Conservation (phyloP, 306 rosid genomes). For the Canavalia gladiata region DNA sequence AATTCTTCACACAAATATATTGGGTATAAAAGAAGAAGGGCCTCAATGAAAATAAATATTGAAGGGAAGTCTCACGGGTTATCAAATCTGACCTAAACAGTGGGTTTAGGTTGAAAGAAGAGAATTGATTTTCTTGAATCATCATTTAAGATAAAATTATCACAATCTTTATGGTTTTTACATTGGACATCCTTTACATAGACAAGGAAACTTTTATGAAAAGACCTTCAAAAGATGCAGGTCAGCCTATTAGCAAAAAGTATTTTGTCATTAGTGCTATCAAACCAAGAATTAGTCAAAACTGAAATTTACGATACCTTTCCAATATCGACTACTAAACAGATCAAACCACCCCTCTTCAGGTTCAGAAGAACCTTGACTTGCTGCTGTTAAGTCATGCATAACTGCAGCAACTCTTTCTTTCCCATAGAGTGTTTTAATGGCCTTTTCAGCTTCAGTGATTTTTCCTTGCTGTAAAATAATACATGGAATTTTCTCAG, state of each 20-base stretch:
- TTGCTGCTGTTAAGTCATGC: slow-evolving; percentile 66
- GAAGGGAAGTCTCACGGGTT: background rate
- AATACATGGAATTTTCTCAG: slow-evolving; percentile 28
- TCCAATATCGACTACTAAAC: slow-evolving; percentile 91
- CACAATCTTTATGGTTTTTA: background rate
- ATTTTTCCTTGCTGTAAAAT: slow-evolving; percentile 88
- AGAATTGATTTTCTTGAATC: slow-evolving; percentile 25
- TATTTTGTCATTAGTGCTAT: background rate
- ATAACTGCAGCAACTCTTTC: slow-evolving; percentile 84
- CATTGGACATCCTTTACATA: background rate
- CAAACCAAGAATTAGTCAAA: slow-evolving; percentile 5
- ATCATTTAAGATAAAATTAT: slow-evolving; percentile 1
- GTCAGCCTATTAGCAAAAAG: background rate
- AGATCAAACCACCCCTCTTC: slow-evolving; percentile 98
- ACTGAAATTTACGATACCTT: slow-evolving; percentile 62
- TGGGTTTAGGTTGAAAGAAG: slow-evolving; percentile 7
- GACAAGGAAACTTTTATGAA: slow-evolving; percentile 9
- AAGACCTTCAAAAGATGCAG: slow-evolving; percentile 22
- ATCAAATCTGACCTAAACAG: slow-evolving; percentile 4
- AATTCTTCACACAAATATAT: slow-evolving; percentile 19
- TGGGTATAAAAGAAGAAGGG: background rate
- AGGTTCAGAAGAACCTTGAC: slow-evolving; percentile 87
- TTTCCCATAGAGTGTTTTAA: slow-evolving; percentile 76
- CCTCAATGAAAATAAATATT: slow-evolving; percentile 24
- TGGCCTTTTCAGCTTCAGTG: slow-evolving; percentile 81